phyloP scores from a whole-genome alignment of 179 eudicot genomes.

The Beta corolliflora region DNA sequence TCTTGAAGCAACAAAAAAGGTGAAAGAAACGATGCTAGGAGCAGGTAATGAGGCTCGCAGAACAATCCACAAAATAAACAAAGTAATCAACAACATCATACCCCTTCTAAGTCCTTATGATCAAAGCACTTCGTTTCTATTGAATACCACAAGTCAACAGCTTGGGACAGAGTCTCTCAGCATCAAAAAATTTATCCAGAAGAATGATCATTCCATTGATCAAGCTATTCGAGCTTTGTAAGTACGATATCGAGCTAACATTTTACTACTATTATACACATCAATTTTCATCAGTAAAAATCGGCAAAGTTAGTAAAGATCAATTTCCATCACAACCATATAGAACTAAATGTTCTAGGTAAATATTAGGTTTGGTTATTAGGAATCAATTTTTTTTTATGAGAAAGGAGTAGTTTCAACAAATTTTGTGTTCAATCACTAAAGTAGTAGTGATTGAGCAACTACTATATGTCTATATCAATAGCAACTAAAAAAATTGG shows the following conservation, averaged over 20 bases:
- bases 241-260: constrained; percentile 13
- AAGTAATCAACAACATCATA: constrained; percentile 44
- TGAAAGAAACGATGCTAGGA: constrained; percentile 49
- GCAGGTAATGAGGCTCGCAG: constrained; percentile 51
- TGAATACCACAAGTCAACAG: constrained; percentile 46
- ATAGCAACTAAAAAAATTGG: too few relatives aligned
- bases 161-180: constrained; percentile 49
- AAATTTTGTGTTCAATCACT: too few relatives aligned
- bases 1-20: constrained; percentile 37
- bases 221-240: constrained; percentile 55
- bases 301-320: too few relatives aligned
- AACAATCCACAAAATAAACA: constrained; percentile 48
- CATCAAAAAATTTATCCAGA: constrained; percentile 43
- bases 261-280: too few relatives aligned
- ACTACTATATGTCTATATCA: too few relatives aligned
- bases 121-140: constrained; percentile 35
- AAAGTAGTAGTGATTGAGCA: too few relatives aligned
- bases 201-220: constrained; percentile 39
- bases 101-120: constrained; percentile 55
- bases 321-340: too few relatives aligned
- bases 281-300: too few relatives aligned
- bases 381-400: too few relatives aligned
- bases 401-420: too few relatives aligned
- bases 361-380: too few relatives aligned
- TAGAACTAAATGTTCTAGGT: too few relatives aligned